A percentile compares a stretch with the other conserved stretches of the same genome.
phyloP scores from a whole-genome alignment of 257 asterid genomes.

The Hygrophila difformis region DNA sequence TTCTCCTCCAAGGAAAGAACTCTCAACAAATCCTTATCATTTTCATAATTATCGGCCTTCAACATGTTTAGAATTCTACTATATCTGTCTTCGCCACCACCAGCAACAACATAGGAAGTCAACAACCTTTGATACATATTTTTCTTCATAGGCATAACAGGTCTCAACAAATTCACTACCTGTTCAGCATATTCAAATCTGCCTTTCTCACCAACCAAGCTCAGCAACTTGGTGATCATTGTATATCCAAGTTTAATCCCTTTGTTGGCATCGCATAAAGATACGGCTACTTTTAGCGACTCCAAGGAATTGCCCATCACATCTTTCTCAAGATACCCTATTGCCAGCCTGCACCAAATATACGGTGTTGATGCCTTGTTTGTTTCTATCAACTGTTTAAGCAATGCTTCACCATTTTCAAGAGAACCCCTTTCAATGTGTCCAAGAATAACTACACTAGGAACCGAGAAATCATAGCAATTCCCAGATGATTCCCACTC shows the following conservation, averaged over 20 bases:
- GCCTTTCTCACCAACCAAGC: constrained; percentile 36
- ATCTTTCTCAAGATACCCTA: constrained; percentile 49
- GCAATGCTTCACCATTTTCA: constrained; percentile 55
- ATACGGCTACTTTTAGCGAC: constrained; percentile 38
- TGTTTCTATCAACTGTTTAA: constrained; percentile 28
- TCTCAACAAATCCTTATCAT: constrained; percentile 40
- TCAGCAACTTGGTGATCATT: constrained; percentile 23
- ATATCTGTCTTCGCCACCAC: constrained; percentile 33
- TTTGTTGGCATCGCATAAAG: constrained; percentile 22
- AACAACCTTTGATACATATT: constrained; percentile 35
- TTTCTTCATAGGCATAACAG: constrained; percentile 20
- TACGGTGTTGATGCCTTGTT: constrained; percentile 31
- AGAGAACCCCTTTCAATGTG: constrained; percentile 37
- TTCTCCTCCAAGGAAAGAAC: constrained; percentile 24
- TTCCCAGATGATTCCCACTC: constrained; percentile 77
- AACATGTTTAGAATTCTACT: constrained; percentile 23
- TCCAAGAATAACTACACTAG: constrained; percentile 38
- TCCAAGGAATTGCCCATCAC: constrained; percentile 35
- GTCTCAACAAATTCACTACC: constrained; percentile 29
- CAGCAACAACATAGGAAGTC: constrained; percentile 20
- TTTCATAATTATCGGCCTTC: constrained; percentile 38
- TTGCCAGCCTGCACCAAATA: constrained; percentile 50
- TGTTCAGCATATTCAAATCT: constrained; percentile 25
- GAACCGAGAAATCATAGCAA: constrained; percentile 60
- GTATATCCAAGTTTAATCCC: constrained; percentile 30